These are phyloP conservation scores for Calocybe cyanea DNA, from an alignment of 768 basidiomycete species.

Conservation along the genomic window DNA sequence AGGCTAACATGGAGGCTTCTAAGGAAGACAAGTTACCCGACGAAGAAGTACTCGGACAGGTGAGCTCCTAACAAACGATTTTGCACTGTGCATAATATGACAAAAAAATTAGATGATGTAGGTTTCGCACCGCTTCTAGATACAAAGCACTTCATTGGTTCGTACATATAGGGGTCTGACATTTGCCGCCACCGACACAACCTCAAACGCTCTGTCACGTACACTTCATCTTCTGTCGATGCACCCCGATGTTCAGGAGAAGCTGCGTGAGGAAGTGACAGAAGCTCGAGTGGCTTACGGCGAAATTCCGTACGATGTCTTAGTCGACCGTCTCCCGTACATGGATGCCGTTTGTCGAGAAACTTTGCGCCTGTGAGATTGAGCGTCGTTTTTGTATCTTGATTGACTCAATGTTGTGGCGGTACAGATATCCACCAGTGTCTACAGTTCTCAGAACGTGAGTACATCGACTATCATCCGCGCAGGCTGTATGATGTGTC, in stretches of 20 bases:
- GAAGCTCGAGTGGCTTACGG: not conserved
- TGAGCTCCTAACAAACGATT: conserved; percentile 5
- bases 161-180: conserved; percentile 21
- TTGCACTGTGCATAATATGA: too few relatives aligned
- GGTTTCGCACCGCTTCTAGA: too few relatives aligned
- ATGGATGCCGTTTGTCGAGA: conserved; percentile 33
- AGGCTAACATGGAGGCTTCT: conserved; percentile 25
- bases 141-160: too few relatives aligned
- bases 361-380: conserved; percentile 28
- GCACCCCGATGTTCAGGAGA: conserved; percentile 28
- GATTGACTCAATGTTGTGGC: not conserved
- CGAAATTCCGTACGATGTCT: conserved; percentile 23
- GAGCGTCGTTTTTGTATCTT: not conserved
- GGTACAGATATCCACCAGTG: conserved; percentile 19
- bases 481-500: not conserved
- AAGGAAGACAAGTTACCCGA: conserved; percentile 27
- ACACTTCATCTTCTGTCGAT: conserved; percentile 24
- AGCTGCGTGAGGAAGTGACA: conserved; percentile 25
- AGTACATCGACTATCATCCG: not conserved
- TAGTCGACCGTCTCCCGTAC: conserved; percentile 23
- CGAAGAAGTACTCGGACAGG: conserved; percentile 26
- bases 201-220: conserved; percentile 26
- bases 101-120: too few relatives aligned
- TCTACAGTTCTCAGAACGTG: conserved; percentile 16
- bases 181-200: conserved; percentile 33